A percentile compares a stretch with the other conserved stretches of the same genome.
Evolutionary conservation across 2,329 filamentous ascomycete species (phyloP).

Genomic region (Fusarium brachygibbosum): DNA sequence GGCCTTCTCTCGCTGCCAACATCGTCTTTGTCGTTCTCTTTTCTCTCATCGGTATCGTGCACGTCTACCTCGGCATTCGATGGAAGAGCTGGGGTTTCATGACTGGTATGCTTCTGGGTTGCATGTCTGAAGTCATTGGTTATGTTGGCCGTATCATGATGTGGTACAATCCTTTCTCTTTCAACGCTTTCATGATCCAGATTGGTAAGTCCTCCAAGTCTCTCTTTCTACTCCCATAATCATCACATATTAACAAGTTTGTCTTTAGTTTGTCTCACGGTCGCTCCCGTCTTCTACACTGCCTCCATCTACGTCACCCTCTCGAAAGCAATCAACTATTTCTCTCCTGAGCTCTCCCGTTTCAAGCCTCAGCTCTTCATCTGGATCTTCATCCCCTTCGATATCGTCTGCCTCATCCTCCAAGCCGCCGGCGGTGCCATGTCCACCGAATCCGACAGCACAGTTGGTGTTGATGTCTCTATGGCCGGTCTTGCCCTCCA

Average conservation of each 20-base stretch:
- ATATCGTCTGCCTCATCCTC: conserved; percentile 68
- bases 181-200: conserved; percentile 74
- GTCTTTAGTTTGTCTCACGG: conserved; percentile 66
- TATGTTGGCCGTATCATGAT: conserved; percentile 72
- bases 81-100: conserved; percentile 65
- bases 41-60: conserved; percentile 56
- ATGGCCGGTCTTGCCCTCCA: conserved; percentile 70
- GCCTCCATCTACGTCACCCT: conserved; percentile 77
- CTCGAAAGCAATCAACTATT: conserved; percentile 57
- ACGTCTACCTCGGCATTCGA: conserved; percentile 60
- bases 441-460: conserved; percentile 55
- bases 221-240: not conserved
- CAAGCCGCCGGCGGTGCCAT: conserved; percentile 70
- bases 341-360: conserved; percentile 58
- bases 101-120: conserved; percentile 68
- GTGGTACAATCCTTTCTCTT: conserved; percentile 69
- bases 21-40: conserved; percentile 66
- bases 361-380: conserved; percentile 60
- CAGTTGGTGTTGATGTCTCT: conserved; percentile 56
- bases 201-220: conserved; percentile 61
- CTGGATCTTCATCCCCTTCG: conserved; percentile 68
- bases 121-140: conserved; percentile 70
- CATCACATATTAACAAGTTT: not conserved
- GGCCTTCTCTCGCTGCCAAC: conserved; percentile 67
- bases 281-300: conserved; percentile 63